Conservation (phyloP, 352 stramenopile species). For the Phytophthora cryptogea region DNA sequence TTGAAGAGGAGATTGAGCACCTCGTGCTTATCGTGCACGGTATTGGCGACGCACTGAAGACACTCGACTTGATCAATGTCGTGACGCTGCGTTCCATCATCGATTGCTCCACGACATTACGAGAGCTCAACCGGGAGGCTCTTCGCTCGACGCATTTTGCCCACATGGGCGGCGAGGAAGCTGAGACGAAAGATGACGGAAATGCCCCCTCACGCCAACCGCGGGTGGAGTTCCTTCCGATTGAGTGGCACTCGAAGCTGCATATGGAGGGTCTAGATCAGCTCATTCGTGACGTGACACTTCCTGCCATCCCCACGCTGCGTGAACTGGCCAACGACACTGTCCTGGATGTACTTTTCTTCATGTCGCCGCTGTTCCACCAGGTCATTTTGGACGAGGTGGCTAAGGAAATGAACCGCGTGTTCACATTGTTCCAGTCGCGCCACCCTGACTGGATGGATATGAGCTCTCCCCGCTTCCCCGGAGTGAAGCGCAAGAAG, state of each 20-base stretch:
- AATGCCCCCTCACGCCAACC: conserved; percentile 22
- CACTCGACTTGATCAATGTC: conserved; percentile 85
- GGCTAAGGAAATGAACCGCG: conserved; percentile 91
- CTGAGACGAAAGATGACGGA: conserved; percentile 11
- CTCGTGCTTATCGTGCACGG: conserved; percentile 90
- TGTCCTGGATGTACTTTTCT: conserved; percentile 92
- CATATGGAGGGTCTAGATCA: conserved; percentile 75
- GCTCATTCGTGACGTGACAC: conserved; percentile 74
- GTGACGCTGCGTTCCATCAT: conserved; percentile 84
- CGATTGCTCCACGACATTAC: conserved; percentile 73
- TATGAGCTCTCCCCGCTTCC: background rate
- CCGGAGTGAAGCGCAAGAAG: conserved; percentile 55
- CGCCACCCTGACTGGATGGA: conserved; percentile 59
- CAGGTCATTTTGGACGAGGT: conserved; percentile 92
- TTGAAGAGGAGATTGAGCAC: conserved; percentile 82
- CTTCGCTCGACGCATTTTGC: conserved; percentile 74
- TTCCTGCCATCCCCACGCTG: conserved; percentile 90
- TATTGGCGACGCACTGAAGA: conserved; percentile 90
- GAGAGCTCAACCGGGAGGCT: conserved; percentile 67
- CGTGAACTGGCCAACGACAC: conserved; percentile 93
- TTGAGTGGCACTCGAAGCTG: conserved; percentile 89
- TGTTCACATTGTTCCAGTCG: conserved; percentile 77
- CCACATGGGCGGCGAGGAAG: conserved; percentile 32
- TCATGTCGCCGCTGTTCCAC: conserved; percentile 93
- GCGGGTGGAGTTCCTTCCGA: conserved; percentile 78